Conservation (phyloP, 2,329 filamentous ascomycete genomes). For the Sarocladiaceae sp. region DNA sequence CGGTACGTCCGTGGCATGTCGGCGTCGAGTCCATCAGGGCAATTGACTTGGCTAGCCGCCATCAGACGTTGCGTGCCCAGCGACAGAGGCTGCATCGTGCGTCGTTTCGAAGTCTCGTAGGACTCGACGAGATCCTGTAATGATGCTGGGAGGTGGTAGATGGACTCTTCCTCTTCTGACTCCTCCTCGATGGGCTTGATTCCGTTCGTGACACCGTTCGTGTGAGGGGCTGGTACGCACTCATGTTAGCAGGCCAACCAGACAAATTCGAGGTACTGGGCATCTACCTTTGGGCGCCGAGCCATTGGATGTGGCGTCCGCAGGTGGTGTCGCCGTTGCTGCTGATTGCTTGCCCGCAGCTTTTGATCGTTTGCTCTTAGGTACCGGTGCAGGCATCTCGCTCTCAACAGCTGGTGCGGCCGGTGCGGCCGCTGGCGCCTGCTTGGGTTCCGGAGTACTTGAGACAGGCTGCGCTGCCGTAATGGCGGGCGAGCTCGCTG, state of each 20-base stretch:
- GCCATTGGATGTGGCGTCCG: constrained; percentile 29
- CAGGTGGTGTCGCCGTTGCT: constrained; percentile 19
- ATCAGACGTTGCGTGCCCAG: constrained; percentile 69
- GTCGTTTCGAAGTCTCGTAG: constrained; percentile 76
- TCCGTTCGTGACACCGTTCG: constrained; percentile 48
- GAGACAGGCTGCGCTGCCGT: constrained; percentile 39
- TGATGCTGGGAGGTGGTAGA: constrained; percentile 86
- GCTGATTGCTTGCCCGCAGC: constrained; percentile 36
- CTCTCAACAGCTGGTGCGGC: constrained; percentile 19
- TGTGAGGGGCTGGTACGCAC: constrained; percentile 30
- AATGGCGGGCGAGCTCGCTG: constrained; percentile 47
- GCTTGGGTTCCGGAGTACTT: constrained; percentile 24
- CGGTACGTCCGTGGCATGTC: constrained; percentile 80
- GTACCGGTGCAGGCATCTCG: constrained; percentile 22
- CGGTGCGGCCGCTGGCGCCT: constrained; percentile 12
- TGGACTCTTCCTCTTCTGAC: constrained; percentile 61
- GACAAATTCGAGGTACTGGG: constrained; percentile 8
- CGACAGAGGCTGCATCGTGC: constrained; percentile 54
- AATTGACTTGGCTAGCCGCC: constrained; percentile 63
- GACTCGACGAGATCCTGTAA: constrained; percentile 87
- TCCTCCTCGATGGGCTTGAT: constrained; percentile 37
- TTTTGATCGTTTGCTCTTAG: constrained; percentile 32
- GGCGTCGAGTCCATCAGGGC: constrained; percentile 70
- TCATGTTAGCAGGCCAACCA: constrained; percentile 15
- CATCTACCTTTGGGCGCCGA: constrained; percentile 38